Evolutionary conservation across 805 yeast species (phyloP).

Genomic region (Metschnikowia chrysomelidarum): DNA sequence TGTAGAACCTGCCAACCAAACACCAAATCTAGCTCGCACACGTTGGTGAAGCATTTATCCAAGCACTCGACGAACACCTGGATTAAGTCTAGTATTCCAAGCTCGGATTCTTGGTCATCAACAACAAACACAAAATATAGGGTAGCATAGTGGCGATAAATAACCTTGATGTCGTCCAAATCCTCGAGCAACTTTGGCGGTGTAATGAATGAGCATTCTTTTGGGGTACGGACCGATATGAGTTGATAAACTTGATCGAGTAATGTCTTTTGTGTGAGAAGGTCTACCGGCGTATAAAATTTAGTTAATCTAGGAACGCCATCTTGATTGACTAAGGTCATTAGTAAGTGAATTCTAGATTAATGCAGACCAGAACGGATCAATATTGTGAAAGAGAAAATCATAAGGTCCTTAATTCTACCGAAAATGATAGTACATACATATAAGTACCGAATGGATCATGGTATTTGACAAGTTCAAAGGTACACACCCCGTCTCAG

Average conservation of each 20-base stretch:
- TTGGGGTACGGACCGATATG: slow-evolving; percentile 64
- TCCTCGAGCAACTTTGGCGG: slow-evolving; percentile 80
- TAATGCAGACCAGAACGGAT: background rate
- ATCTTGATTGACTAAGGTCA: slow-evolving; percentile 70
- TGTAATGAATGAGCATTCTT: slow-evolving; percentile 85
- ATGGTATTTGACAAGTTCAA: no score
- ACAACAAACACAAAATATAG: slow-evolving; percentile 94
- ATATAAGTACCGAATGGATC: slow-evolving; percentile 86
- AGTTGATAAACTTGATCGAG: slow-evolving; percentile 80
- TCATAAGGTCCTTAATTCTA: no score
- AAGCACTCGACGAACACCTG: slow-evolving; percentile 96
- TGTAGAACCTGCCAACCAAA: slow-evolving; percentile 98
- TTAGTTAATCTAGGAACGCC: slow-evolving; percentile 87
- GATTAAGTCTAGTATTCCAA: slow-evolving; percentile 89
- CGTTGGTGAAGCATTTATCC: slow-evolving; percentile 90
- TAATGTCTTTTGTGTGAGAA: slow-evolving; percentile 75
- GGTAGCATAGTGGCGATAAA: slow-evolving; percentile 92
- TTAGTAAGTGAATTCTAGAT: slow-evolving; percentile 11
- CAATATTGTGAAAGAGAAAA: background rate
- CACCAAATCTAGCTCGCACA: slow-evolving; percentile 94
- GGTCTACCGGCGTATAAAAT: slow-evolving; percentile 89
- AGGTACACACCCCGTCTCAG: no score
- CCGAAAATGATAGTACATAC: slow-evolving; percentile 42
- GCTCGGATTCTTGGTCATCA: slow-evolving; percentile 92
- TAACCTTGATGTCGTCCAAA: slow-evolving; percentile 76